Percentiles rank a stretch among this genome's conserved stretches.
phyloP scores from a whole-genome alignment of 192 early-diverging fungal genomes.

The Entrophospora sp. region DNA sequence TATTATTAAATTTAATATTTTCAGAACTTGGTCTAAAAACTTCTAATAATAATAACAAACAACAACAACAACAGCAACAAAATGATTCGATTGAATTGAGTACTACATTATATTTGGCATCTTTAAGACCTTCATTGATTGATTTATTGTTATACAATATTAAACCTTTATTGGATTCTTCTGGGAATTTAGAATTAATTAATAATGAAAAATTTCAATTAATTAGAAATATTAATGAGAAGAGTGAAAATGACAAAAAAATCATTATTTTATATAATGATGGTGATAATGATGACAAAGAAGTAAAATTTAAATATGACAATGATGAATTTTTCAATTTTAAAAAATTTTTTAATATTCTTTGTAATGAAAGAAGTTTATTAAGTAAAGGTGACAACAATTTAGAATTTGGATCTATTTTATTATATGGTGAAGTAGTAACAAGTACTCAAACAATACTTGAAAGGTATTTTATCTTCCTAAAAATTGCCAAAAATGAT shows the following conservation, averaged over 20 bases:
- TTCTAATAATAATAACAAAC: too few species aligned
- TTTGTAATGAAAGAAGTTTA: conserved; percentile 34
- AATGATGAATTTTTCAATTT: conserved; percentile 47
- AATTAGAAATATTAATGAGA: neutral
- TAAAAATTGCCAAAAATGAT: too few species aligned
- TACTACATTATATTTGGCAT: neutral
- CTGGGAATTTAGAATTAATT: conserved; percentile 6
- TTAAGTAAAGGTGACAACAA: conserved; percentile 21
- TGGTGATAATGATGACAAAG: conserved; percentile 19
- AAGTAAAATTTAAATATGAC: conserved; percentile 38
- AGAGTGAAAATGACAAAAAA: neutral
- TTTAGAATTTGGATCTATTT: conserved; percentile 53
- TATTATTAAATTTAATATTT: too few species aligned
- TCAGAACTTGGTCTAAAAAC: neutral
- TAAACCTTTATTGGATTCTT: neutral
- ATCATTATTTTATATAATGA: too few species aligned
- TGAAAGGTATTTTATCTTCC: conserved; percentile 55
- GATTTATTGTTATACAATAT: neutral
- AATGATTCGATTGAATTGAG: neutral
- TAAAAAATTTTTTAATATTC: conserved; percentile 36
- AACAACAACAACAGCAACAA: too few species aligned
- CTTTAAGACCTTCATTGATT: conserved; percentile 1
- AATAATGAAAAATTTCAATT: conserved; percentile 28
- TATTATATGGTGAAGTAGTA: conserved; percentile 72
- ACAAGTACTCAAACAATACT: conserved; percentile 89